Base-by-base conservation (phyloP, 805 yeast species). In the Ogataea chonburiensis region DNA sequence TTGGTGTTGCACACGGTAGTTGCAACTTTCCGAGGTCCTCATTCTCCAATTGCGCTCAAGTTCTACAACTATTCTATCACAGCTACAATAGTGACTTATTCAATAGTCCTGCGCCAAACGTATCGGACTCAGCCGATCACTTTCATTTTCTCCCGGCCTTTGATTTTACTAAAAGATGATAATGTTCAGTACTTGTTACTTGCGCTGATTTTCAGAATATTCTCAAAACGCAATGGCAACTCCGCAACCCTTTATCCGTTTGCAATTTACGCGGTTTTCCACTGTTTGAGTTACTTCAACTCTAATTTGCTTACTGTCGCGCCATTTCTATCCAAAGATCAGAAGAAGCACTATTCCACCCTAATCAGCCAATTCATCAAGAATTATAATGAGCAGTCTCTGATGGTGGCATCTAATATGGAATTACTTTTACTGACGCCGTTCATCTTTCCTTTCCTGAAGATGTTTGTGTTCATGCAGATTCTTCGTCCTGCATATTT, bases 181-280 rank as follows among this genome's bases (percentile, higher is more conserved):
- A 82, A 82, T 55, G 64, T 75, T 38, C 86, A 80, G 45, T 82
- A 81, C 56, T 67, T 81, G 38, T 51, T 69, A 14, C 51, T 74
- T 44, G 66, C 67, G 47, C 53, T 63, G 47, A 63, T 45, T 23
- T 64, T 53, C 49, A 62, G 52, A 64, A 58, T 67, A 53, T 50
- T 48, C 59, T 48, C 58, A 7, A 31, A 34, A 6, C 30, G 34
- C n/a, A 43, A 46, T n/a, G 43, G 48, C n/a, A 47, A 40, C 25
- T 40, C 52, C 5, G 77, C 65, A 24, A 69, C 61, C 45, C 60
- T 79, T 41, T 67, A 77, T 45, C 79, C 87, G 18, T 81, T 80
- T 51, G 68, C 73, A 12, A 69, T 81, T 32, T 82, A 71, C 58
- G 78, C 86, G 5, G 42, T 73, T 3, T 81, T 81, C 68, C 88